Base-by-base conservation (phyloP, 768 basidiomycete species). In the Leccinum rimulosum region DNA sequence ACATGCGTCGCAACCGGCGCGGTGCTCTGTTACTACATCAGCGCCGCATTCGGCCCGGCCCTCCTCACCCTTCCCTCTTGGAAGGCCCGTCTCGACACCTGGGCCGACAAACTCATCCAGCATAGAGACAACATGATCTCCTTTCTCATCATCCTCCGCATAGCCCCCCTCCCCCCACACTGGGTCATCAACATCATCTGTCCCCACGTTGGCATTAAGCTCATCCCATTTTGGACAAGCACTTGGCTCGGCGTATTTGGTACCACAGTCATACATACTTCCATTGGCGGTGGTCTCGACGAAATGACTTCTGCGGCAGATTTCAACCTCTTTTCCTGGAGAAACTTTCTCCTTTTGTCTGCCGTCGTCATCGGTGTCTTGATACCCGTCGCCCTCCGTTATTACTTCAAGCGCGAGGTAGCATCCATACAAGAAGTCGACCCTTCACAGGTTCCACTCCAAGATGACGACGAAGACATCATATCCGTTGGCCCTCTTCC, bases 121-220 rank as follows among this genome's bases (percentile, higher is more conserved):
- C 91, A 93, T 73, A 88, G 84, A 61, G 86, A 87, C 65, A 94
- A 95, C 75, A 79, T 97, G 67, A 82, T 97, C 48, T 91, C 91
- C 12, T 98, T 95, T 74, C 84, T 98, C 64, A 90, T 98, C 72
- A 85, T 98, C n/a, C 78, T 98, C 48, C 87, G 95, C 57, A 95
- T 98, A 59, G 91, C 94, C 1, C 95, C 95, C 1, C 80, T 97
- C 19, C 95, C 95, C 31, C 95, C 95, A 6, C 95, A 97, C 67
- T 98, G 96, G 96, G 89, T 97, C 60, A 86, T 96, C 63, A 98
- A 98, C 69, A 80, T 97, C 58, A 77, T 97, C 9, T 91, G 91
- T 62, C 95, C 95, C 1, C 95, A 98, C 67, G 83, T 98, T 30
- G 92, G 93, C 33, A 95, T 98, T 62, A 82, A 85, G 10, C 73